Percentiles rank a stretch among this genome's conserved stretches.
These are phyloP conservation scores for Colletotrichum sp. DNA, from an alignment of 2,329 filamentous ascomycete species.

Conservation along the genomic window DNA sequence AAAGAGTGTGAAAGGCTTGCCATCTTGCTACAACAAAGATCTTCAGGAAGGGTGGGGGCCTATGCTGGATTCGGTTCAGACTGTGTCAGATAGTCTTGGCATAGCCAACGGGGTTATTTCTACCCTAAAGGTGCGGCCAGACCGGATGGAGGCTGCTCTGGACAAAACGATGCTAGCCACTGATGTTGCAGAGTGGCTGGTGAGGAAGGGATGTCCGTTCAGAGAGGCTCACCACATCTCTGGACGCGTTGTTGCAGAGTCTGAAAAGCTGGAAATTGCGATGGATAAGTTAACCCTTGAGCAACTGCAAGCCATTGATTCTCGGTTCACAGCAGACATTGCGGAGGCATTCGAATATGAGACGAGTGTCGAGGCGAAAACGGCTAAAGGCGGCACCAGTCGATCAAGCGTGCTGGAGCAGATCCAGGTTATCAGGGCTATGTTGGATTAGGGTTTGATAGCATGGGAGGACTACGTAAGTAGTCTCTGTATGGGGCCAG, in stretches of 20 bases:
- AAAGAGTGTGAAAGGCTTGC: constrained; percentile 64
- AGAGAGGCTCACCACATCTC: constrained; percentile 81
- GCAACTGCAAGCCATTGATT: constrained; percentile 71
- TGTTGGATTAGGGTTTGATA: constrained; percentile 31
- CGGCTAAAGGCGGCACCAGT: constrained; percentile 69
- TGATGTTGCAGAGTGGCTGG: constrained; percentile 67
- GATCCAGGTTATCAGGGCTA: constrained; percentile 50
- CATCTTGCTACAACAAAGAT: constrained; percentile 80
- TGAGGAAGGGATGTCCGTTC: constrained; percentile 73
- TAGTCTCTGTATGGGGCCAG: too few relatives aligned
- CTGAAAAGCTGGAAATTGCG: constrained; percentile 65
- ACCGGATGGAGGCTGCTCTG: constrained; percentile 74
- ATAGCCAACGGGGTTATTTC: constrained; percentile 71
- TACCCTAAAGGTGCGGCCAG: constrained; percentile 68
- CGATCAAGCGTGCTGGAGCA: constrained; percentile 67
- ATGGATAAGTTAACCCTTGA: constrained; percentile 74
- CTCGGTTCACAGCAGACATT: constrained; percentile 72
- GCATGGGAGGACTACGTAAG: neutral
- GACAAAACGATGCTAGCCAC: constrained; percentile 78
- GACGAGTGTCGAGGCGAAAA: constrained; percentile 72
- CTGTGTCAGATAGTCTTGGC: constrained; percentile 73
- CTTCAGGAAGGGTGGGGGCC: constrained; percentile 77
- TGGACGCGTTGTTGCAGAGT: constrained; percentile 72
- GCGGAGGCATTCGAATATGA: constrained; percentile 72
- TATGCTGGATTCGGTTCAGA: constrained; percentile 77